These are phyloP conservation scores for Pyrenophora seminiperda DNA, from an alignment of 2,329 filamentous ascomycete genomes.

Conservation along the genomic window DNA sequence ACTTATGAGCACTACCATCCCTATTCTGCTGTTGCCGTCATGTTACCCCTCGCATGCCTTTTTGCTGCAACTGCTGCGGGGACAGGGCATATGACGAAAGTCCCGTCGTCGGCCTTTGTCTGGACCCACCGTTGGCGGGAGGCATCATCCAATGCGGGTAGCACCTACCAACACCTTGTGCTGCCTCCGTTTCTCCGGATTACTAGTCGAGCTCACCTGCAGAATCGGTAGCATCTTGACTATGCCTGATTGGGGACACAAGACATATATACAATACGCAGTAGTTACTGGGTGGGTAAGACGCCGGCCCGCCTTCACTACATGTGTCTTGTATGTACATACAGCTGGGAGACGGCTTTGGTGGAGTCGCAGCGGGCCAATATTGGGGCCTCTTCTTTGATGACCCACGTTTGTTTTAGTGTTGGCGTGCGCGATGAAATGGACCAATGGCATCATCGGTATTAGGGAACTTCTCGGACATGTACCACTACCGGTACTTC, in stretches of 20 bases:
- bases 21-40: conserved; percentile 10
- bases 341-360: too few relatives aligned
- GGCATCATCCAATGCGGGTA: conserved; percentile 26
- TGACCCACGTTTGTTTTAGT: too few relatives aligned
- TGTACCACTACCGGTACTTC: too few relatives aligned
- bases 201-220: conserved; percentile 24
- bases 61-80: conserved; percentile 36
- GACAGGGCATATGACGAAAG: conserved; percentile 43
- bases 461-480: too few relatives aligned
- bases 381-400: too few relatives aligned
- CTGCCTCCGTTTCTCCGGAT: conserved; percentile 37
- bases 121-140: conserved; percentile 31
- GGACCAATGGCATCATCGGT: not conserved
- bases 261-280: too few relatives aligned
- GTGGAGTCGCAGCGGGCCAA: too few relatives aligned
- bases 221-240: not conserved
- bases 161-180: conserved; percentile 14
- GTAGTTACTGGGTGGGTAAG: conserved; percentile 3
- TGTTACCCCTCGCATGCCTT: conserved; percentile 33
- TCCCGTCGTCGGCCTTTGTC: conserved; percentile 31
- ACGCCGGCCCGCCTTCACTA: conserved; percentile 2
- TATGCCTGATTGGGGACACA: not conserved
- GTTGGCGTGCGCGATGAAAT: not conserved
- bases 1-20: conserved; percentile 24
- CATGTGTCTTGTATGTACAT: too few relatives aligned